Evolutionary conservation across 2,329 filamentous ascomycete genomes (phyloP).

Genomic region (Periconia sp.): DNA sequence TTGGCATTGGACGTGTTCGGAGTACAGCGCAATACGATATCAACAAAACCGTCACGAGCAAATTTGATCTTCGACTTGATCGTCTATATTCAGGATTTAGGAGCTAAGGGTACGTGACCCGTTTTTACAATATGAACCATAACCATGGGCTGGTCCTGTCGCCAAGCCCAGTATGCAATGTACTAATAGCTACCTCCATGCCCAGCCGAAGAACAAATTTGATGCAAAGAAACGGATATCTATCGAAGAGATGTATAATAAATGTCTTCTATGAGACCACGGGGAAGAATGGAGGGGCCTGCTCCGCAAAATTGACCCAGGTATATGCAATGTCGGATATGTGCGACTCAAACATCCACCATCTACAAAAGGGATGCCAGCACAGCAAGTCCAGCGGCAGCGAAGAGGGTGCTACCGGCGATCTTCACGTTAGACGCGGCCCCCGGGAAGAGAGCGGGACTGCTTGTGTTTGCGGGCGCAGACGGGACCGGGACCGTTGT

Average conservation of each 20-base stretch:
- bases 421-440: constrained; percentile 24
- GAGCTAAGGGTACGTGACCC: too few relatives aligned
- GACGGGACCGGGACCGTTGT: too few relatives aligned
- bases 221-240: constrained; percentile 15
- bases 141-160: too few relatives aligned
- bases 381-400: constrained; percentile 23
- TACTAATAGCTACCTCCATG: too few relatives aligned
- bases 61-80: too few relatives aligned
- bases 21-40: too few relatives aligned
- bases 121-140: too few relatives aligned
- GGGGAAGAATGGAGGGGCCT: constrained; percentile 15
- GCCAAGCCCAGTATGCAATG: too few relatives aligned
- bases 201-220: constrained; percentile 9
- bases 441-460: constrained; percentile 27
- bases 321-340: too few relatives aligned
- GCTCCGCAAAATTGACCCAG: constrained; percentile 14
- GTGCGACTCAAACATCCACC: not conserved
- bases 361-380: constrained; percentile 29
- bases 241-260: constrained; percentile 12
- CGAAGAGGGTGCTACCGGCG: constrained; percentile 24
- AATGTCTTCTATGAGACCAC: constrained; percentile 6
- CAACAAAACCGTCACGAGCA: too few relatives aligned
- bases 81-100: too few relatives aligned
- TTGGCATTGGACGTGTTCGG: too few relatives aligned
- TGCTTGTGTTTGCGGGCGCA: constrained; percentile 28